Conservation (phyloP, 202 grass and related monocot genomes). For the Setaria italica region DNA sequence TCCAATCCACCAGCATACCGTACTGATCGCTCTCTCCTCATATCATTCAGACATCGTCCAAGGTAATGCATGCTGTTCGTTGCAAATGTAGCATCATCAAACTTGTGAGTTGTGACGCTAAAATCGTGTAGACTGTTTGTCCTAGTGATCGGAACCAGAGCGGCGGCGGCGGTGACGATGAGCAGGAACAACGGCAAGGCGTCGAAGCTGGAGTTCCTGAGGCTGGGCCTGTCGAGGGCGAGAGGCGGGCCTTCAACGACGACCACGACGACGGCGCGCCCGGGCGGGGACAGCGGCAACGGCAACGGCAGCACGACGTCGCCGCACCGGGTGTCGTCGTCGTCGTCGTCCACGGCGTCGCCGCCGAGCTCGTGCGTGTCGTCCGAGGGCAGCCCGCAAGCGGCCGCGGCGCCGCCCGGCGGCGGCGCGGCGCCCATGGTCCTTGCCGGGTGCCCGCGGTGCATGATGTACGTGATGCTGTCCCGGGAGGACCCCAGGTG, state of each 20-base stretch:
- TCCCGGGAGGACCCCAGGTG: conserved; percentile 83
- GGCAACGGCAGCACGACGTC: conserved; percentile 33
- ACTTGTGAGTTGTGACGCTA: not conserved
- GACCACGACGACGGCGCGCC: conserved; percentile 39
- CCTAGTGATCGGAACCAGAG: conserved; percentile 27
- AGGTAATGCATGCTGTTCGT: conserved; percentile 44
- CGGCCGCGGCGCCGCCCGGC: not conserved
- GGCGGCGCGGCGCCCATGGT: conserved; percentile 60
- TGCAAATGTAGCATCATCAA: conserved; percentile 17
- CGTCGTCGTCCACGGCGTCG: conserved; percentile 62
- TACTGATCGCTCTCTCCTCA: not conserved
- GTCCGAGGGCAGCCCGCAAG: conserved; percentile 74
- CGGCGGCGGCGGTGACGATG: conserved; percentile 45
- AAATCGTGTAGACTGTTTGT: not conserved
- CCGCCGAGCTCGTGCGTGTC: conserved; percentile 93
- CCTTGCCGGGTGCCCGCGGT: conserved; percentile 78
- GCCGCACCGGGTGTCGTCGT: conserved; percentile 51
- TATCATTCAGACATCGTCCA: not conserved
- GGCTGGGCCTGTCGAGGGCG: conserved; percentile 66
- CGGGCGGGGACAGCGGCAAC: conserved; percentile 5
- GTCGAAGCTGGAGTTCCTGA: conserved; percentile 67
- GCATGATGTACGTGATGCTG: conserved; percentile 97
- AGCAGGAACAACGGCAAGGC: conserved; percentile 81
- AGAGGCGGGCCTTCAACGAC: conserved; percentile 49
- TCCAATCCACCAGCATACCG: conserved; percentile 55